Percentiles rank a stretch among this genome's conserved stretches.
Evolutionary conservation across 1,284 basidiomycete species (phyloP).

Genomic region (Pseudomicrostroma phylloplanum): DNA sequence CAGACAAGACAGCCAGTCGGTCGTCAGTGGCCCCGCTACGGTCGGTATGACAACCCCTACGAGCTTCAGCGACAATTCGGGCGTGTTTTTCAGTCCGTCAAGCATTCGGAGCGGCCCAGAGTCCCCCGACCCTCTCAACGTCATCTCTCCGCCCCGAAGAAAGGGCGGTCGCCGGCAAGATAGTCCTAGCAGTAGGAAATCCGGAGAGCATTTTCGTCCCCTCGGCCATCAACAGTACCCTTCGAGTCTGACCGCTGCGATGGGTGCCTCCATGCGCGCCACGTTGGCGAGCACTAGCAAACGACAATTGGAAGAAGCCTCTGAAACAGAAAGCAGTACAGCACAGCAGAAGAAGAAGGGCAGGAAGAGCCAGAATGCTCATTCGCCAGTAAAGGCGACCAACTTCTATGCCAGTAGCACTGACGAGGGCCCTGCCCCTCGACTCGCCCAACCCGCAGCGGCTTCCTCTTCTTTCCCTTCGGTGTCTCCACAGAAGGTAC

Average conservation of each 20-base stretch:
- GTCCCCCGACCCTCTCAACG: constrained; percentile 6
- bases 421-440: not conserved
- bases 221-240: not conserved
- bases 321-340: not conserved
- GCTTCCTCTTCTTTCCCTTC: not conserved
- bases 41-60: not conserved
- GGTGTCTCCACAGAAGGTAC: not conserved
- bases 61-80: constrained; percentile 1
- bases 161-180: not conserved
- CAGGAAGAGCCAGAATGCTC: not conserved
- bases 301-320: not conserved
- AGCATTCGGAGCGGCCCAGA: constrained; percentile 3
- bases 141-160: constrained; percentile 7
- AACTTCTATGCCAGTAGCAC: constrained; percentile 6
- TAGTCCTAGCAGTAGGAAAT: not conserved
- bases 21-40: not conserved
- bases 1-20: not conserved
- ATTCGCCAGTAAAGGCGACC: constrained; percentile 1
- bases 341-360: constrained; percentile 3
- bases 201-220: not conserved
- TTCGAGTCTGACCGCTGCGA: not conserved
- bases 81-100: not conserved
- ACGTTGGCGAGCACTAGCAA: not conserved
- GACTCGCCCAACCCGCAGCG: not conserved
- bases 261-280: not conserved